Conservation (phyloP, 2,329 filamentous ascomycete genomes). For the Alternaria sp. region DNA sequence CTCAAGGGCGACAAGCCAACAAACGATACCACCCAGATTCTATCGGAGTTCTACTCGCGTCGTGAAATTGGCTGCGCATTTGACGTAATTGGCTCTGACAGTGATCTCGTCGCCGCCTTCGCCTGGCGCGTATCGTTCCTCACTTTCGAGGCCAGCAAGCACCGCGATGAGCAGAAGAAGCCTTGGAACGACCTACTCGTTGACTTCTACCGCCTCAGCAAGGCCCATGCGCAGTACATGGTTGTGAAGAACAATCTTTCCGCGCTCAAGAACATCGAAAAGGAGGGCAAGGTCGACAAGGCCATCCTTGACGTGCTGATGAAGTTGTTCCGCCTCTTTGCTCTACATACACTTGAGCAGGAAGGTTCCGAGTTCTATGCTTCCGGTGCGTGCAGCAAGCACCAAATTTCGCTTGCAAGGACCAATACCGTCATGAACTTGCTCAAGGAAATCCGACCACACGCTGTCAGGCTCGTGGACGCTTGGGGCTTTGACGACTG, state of each 20-base stretch:
- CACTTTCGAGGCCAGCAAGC: conserved; percentile 78
- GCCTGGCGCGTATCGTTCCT: conserved; percentile 78
- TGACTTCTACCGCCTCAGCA: conserved; percentile 79
- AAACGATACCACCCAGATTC: conserved; percentile 75
- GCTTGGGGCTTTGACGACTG: conserved; percentile 81
- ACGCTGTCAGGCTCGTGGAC: conserved; percentile 76
- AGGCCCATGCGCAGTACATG: conserved; percentile 79
- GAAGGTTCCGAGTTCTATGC: conserved; percentile 79
- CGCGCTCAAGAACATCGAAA: conserved; percentile 65
- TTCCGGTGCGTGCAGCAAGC: conserved; percentile 72
- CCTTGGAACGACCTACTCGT: conserved; percentile 79
- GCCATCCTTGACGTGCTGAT: conserved; percentile 68
- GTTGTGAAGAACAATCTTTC: conserved; percentile 83
- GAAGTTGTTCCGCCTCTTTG: conserved; percentile 72
- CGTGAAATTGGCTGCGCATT: conserved; percentile 77
- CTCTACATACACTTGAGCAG: conserved; percentile 72
- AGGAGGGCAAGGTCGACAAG: conserved; percentile 64
- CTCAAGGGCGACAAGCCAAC: conserved; percentile 69
- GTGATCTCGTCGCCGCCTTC: conserved; percentile 76
- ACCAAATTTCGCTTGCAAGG: conserved; percentile 75
- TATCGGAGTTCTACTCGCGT: conserved; percentile 70
- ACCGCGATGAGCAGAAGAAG: conserved; percentile 77
- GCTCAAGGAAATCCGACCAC: conserved; percentile 75
- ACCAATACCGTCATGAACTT: conserved; percentile 74
- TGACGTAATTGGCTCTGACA: conserved; percentile 75